These are phyloP conservation scores for Podila minutissima DNA, from an alignment of 192 early-diverging fungal species.

Conservation along the genomic window DNA sequence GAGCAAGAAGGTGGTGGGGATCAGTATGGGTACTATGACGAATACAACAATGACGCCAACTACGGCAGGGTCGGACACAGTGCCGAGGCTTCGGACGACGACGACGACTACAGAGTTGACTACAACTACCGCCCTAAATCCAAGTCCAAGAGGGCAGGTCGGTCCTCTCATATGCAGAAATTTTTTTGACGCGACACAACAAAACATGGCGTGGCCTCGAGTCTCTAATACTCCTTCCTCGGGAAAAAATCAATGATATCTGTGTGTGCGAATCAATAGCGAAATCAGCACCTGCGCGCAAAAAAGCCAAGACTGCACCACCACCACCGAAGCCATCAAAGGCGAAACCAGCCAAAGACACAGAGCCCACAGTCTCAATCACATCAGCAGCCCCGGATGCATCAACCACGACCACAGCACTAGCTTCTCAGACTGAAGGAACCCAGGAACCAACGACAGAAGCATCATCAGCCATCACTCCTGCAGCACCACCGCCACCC, in stretches of 20 bases:
- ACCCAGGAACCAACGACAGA: background rate
- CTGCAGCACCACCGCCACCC: slow-evolving; percentile 47
- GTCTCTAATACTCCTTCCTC: too few relatives aligned
- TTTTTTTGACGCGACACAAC: background rate
- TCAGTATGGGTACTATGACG: slow-evolving; percentile 61
- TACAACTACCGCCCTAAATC: slow-evolving; percentile 50
- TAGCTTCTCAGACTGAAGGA: background rate
- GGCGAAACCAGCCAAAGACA: background rate
- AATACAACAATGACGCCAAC: slow-evolving; percentile 66
- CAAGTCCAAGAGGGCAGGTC: slow-evolving; percentile 36
- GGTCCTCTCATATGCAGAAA: background rate
- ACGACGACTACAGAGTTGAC: slow-evolving; percentile 62
- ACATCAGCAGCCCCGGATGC: background rate
- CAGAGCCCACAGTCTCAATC: background rate
- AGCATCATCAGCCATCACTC: slow-evolving; percentile 21
- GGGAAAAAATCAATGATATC: too few relatives aligned
- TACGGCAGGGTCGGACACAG: slow-evolving; percentile 39
- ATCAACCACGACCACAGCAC: slow-evolving; percentile 18
- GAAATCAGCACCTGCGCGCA: background rate
- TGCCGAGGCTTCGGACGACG: slow-evolving; percentile 52
- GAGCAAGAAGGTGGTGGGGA: slow-evolving; percentile 67
- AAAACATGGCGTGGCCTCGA: too few relatives aligned
- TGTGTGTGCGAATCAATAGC: background rate
- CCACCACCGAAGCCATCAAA: background rate
- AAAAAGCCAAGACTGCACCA: background rate